Evolutionary conservation across 2,329 filamentous ascomycete genomes (phyloP), one percentile per base, ranked within the genome.

Genomic region (Fusarium tjaetaba): DNA sequence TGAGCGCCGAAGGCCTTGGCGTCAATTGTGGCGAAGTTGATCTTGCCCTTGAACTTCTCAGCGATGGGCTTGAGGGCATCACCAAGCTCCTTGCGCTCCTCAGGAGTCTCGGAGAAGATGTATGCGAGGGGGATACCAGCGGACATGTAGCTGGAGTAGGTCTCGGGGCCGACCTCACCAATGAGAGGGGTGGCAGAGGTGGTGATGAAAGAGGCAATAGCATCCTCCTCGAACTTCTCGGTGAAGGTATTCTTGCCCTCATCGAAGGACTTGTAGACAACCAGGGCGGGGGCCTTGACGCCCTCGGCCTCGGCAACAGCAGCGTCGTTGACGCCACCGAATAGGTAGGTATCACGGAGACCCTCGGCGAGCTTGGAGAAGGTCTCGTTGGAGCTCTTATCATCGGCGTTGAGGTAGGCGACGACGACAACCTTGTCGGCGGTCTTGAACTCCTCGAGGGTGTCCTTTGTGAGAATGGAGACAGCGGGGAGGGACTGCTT

Each of bases 11-110:
- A 99, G 70, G 93, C 85, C 88, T 94, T 94, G 77, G 96, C 95
- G 81, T 99, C 96, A 79, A 99, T 98, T 80, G 95, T 98, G 76
- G 95, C 96, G 83, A 99, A 97, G 92, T 97, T 98, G 88, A 99
- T 90, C 83, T 91, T 91, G 85, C 96, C 96, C 86, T 95, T 96
- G 89, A 95, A 91, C 87, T 96, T 93, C 87, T 97, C 90, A 70
- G 96, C 96, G 76, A 99, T 84, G 76, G 94, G 88, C 89, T 95
- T 97, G 80, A 99, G 88, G 72, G 90, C 87, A 75, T 92, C 90
- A 77, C 92, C 87, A 76, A 97, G 91, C 80, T 91, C 86, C 81
- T 92, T 90, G 79, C 96, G 95, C 89, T 97, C 95, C 86, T 98
- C 96, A 34, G 89, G 82, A 51, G 93, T 95, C 87, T 98, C 95